Evolutionary conservation across 2,329 filamentous ascomycete species (phyloP), one percentile per base, ranked within the genome.

Genomic region (Celoporthe dispersa): DNA sequence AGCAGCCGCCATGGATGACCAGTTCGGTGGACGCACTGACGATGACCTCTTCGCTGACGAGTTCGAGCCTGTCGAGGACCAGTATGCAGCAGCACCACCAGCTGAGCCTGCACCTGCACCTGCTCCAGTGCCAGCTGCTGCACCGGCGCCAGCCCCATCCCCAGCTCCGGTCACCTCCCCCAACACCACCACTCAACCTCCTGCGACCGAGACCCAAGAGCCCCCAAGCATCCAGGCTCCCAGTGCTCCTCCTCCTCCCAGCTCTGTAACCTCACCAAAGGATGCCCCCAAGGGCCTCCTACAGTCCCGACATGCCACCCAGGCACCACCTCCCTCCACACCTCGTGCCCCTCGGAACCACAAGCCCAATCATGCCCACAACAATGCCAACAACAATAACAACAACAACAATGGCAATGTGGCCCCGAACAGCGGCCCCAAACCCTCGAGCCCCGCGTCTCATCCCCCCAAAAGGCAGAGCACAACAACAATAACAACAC

Each of bases 31-130:
- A 63, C 83, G 87, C 28, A 89, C 87, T 61, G 87, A 90, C 75
- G 88, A 90, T 74, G 87, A 89, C 75, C 82, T 90, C 70, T 90
- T 90, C 76, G 85, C 85, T 71, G 88, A 90, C 73, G 87, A 90
- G 75, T 88, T 89, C 70, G 87, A 89, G 77, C 87, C 86, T 9
- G 82, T 88, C 65, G 78, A 73, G 8, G 71, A 66, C 2, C 31
- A 53, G 39, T 64, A 73, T 41, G 74, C 73, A 11, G 71, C 74
- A 35, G 70, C 64, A 28, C 64, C 72, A 55, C 28, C n/a, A 7
- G 57, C 70, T 19, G 55, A 62, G 22, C 44, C 66, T 12, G 39
- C 68, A 37, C 39, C 31, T 16, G 39, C 63, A 14, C 35, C 66
- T 16, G 35, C 65, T 31, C 55, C 71, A 64, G 66, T 63, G 25